These are phyloP conservation scores for Yamadazyma sp. DNA, from an alignment of 1,139 yeast genomes.

Conservation along the genomic window DNA sequence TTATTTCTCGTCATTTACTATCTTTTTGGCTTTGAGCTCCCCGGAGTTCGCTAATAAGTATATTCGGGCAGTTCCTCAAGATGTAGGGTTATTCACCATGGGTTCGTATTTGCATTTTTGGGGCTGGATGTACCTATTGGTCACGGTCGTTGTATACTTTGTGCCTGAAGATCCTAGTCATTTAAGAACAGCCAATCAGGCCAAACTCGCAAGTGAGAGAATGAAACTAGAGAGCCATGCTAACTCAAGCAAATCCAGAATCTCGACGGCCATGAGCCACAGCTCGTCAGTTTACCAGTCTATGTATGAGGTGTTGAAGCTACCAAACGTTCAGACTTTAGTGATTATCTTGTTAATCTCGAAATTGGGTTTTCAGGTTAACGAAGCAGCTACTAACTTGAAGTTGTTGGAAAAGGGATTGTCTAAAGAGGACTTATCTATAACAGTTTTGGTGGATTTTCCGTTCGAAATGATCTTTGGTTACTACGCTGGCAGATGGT, in stretches of 20 bases:
- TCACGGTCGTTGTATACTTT: slow-evolving; percentile 61
- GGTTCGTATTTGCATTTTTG: slow-evolving; percentile 76
- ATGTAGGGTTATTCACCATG: slow-evolving; percentile 67
- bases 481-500: slow-evolving; percentile 95
- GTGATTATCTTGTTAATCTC: slow-evolving; percentile 75
- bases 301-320: slow-evolving; percentile 73
- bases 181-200: slow-evolving; percentile 40
- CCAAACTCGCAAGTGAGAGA: slow-evolving; percentile 35
- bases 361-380: slow-evolving; percentile 91
- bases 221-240: slow-evolving; percentile 19
- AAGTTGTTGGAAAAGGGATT: slow-evolving; percentile 92
- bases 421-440: slow-evolving; percentile 88
- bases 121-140: slow-evolving; percentile 69
- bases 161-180: slow-evolving; percentile 70
- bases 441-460: slow-evolving; percentile 89
- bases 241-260: slow-evolving; percentile 22
- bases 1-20: slow-evolving; percentile 86
- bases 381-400: slow-evolving; percentile 92
- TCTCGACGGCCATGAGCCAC: slow-evolving; percentile 26
- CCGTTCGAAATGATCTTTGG: slow-evolving; percentile 96
- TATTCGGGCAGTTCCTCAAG: slow-evolving; percentile 58
- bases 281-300: slow-evolving; percentile 57
- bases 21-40: slow-evolving; percentile 85
- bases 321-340: slow-evolving; percentile 75
- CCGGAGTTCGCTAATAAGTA: slow-evolving; percentile 91